Conservation (phyloP, 2,329 filamentous ascomycete genomes). For the Fusarium sarcochroum region DNA sequence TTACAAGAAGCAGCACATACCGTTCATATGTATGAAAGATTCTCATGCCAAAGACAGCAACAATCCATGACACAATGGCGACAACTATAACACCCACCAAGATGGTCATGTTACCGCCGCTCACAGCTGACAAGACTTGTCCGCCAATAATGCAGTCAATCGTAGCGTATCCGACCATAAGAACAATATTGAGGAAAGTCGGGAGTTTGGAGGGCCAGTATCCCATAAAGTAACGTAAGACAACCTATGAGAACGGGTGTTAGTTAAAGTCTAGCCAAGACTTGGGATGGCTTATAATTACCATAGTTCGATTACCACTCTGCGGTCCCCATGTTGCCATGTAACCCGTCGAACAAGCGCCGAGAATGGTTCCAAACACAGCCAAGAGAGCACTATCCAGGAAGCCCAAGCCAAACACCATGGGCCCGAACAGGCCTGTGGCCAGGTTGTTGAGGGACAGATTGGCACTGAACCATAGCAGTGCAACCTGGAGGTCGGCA, state of each 20-base stretch:
- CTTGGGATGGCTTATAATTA: constrained; percentile 11
- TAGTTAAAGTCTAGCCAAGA: not conserved
- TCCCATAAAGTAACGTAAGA: constrained; percentile 84
- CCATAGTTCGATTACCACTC: constrained; percentile 85
- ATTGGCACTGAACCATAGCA: constrained; percentile 62
- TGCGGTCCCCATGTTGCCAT: constrained; percentile 83
- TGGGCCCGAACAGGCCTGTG: constrained; percentile 78
- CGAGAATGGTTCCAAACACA: constrained; percentile 82
- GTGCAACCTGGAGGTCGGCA: constrained; percentile 56
- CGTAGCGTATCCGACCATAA: constrained; percentile 81
- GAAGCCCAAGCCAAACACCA: constrained; percentile 79
- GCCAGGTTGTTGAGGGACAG: constrained; percentile 66
- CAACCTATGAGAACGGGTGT: constrained; percentile 56
- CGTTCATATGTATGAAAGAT: constrained; percentile 80
- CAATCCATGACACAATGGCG: constrained; percentile 79
- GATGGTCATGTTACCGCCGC: constrained; percentile 73
- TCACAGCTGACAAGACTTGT: constrained; percentile 82
- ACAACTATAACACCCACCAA: constrained; percentile 83
- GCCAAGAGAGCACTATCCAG: constrained; percentile 79
- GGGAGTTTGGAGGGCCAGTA: constrained; percentile 63
- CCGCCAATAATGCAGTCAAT: constrained; percentile 86
- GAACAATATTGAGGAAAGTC: constrained; percentile 63
- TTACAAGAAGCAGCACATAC: constrained; percentile 16
- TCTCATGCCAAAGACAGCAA: constrained; percentile 70
- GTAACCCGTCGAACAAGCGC: constrained; percentile 79